phyloP scores from a whole-genome alignment of 129 eudicot species.

The Artemisia argyi region DNA sequence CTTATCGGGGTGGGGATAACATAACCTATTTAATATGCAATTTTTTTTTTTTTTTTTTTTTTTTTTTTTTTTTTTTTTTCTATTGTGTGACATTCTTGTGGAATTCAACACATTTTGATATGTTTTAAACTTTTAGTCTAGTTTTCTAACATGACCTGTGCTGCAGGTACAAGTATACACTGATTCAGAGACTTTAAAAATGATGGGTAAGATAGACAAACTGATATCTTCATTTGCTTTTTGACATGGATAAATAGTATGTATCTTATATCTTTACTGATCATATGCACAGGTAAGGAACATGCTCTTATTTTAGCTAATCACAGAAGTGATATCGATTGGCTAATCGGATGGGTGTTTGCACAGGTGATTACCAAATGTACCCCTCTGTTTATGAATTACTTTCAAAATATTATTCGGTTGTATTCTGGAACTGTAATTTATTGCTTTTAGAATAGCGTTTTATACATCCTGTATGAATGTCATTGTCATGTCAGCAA shows the following conservation, averaged over 20 bases:
- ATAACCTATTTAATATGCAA: too few relatives aligned
- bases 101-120: not conserved
- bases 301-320: slow-evolving; percentile 85
- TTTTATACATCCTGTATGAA: not conserved
- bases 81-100: not conserved
- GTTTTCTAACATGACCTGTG: slow-evolving; percentile 22
- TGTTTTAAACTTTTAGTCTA: slow-evolving; percentile 13
- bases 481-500: slow-evolving; percentile 10
- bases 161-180: slow-evolving; percentile 72
- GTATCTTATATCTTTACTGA: slow-evolving; percentile 8
- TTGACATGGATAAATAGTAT: not conserved
- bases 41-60: too few relatives aligned
- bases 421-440: slow-evolving; percentile 10
- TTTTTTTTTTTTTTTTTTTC: not conserved
- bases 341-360: slow-evolving; percentile 98
- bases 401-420: slow-evolving; percentile 5
- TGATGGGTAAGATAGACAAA: slow-evolving; percentile 68
- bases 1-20: too few relatives aligned
- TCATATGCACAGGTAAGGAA: slow-evolving; percentile 71
- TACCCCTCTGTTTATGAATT: not conserved
- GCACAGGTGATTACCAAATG: slow-evolving; percentile 65
- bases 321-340: slow-evolving; percentile 94
- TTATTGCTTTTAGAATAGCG: slow-evolving; percentile 8
- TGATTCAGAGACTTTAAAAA: slow-evolving; percentile 62
- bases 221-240: slow-evolving; percentile 7